A percentile compares a stretch with the other conserved stretches of the same genome.
These are phyloP conservation scores for Amaranthus palmeri DNA, from an alignment of 148 eudicot genomes.

Conservation along the genomic window DNA sequence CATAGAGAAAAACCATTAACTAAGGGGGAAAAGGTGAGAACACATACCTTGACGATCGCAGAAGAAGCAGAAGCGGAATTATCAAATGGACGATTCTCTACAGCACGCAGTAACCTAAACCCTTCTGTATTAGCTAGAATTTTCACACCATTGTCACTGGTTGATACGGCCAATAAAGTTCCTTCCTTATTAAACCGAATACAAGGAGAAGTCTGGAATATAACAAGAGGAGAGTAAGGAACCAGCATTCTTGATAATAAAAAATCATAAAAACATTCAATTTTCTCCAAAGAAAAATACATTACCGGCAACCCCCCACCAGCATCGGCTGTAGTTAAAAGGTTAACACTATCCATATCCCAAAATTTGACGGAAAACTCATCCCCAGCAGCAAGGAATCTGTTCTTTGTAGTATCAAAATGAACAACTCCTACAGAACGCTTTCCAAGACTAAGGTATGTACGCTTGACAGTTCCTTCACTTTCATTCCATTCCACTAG, in stretches of 20 bases:
- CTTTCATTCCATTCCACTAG: constrained; percentile 97
- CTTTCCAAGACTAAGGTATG: constrained; percentile 73
- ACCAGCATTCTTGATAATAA: background rate
- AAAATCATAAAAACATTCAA: background rate
- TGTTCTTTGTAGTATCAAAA: constrained; percentile 82
- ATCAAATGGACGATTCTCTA: constrained; percentile 64
- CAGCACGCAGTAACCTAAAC: constrained; percentile 43
- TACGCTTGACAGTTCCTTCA: constrained; percentile 83
- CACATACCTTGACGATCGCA: constrained; percentile 52
- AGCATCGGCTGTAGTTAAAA: constrained; percentile 62
- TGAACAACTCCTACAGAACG: constrained; percentile 73
- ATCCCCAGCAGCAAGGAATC: constrained; percentile 88
- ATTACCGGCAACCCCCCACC: constrained; percentile 90
- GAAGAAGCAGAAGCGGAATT: constrained; percentile 56
- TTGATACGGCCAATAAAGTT: constrained; percentile 78
- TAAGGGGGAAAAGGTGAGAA: constrained; percentile 6
- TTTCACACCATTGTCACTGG: constrained; percentile 82
- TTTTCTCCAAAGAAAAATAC: constrained; percentile 7
- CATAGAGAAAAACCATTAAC: constrained; percentile 8
- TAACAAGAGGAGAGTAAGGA: constrained; percentile 19
- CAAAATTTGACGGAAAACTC: constrained; percentile 70
- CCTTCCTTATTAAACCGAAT: constrained; percentile 90
- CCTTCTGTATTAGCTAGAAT: constrained; percentile 80
- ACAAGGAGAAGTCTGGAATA: constrained; percentile 72
- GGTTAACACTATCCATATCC: constrained; percentile 81